Percentiles rank a stretch among this genome's conserved stretches.
Conservation (phyloP, 1,284 basidiomycete species). For the Cryptococcus floricola region DNA sequence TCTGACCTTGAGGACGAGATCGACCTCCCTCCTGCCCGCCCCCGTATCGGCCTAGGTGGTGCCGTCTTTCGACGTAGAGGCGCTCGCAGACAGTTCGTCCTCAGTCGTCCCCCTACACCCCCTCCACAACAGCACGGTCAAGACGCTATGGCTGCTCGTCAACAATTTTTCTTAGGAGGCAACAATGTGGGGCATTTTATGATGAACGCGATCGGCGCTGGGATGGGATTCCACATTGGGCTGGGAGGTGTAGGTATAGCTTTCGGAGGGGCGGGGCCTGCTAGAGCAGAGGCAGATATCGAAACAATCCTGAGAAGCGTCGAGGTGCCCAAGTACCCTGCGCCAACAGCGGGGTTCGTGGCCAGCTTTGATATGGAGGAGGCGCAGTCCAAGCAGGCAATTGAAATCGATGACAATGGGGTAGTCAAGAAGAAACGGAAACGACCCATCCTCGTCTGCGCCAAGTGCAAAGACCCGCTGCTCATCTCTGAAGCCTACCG, state of each 20-base stretch:
- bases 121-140: not conserved
- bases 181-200: not conserved
- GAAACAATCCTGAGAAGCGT: constrained; percentile 23
- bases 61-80: not conserved
- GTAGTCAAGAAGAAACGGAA: constrained; percentile 1
- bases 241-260: not conserved
- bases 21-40: not conserved
- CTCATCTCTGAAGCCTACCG: constrained; percentile 32
- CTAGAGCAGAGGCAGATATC: constrained; percentile 16
- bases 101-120: too few species aligned
- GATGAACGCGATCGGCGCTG: not conserved
- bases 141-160: not conserved
- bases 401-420: constrained; percentile 31
- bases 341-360: constrained; percentile 16
- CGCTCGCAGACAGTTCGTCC: not conserved
- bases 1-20: not conserved
- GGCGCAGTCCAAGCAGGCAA: constrained; percentile 8
- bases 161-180: not conserved
- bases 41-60: constrained; percentile 12
- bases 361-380: constrained; percentile 28
- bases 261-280: constrained; percentile 6
- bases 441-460: constrained; percentile 36
- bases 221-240: not conserved
- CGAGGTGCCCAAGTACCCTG: constrained; percentile 6
- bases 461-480: constrained; percentile 36